phyloP scores from a whole-genome alignment of 73 alveolate genomes.

The Paramecium pentaurelia region DNA sequence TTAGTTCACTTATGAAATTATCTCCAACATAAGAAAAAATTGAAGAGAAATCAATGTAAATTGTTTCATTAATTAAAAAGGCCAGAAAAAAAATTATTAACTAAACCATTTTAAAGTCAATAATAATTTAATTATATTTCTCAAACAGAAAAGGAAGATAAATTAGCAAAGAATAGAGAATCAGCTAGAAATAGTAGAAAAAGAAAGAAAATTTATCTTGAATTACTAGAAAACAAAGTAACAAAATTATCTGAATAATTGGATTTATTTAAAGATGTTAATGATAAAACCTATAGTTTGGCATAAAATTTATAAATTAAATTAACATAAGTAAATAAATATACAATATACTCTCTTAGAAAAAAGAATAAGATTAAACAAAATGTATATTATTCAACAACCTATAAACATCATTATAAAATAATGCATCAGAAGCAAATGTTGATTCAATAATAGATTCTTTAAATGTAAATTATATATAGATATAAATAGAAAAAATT shows the following conservation, averaged over 20 bases:
- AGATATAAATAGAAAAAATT: not conserved
- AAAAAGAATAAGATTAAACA: conserved; percentile 46
- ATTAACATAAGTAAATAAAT: not conserved
- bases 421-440: conserved; percentile 47
- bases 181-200: conserved; percentile 79
- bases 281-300: not conserved
- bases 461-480: not conserved
- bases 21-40: not conserved
- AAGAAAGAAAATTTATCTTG: conserved; percentile 75
- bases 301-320: not conserved
- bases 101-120: not conserved
- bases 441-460: conserved; percentile 56
- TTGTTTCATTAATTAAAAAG: not conserved
- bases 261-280: conserved; percentile 17
- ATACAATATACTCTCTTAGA: not conserved
- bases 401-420: conserved; percentile 4
- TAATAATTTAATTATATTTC: not conserved
- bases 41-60: not conserved
- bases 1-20: not conserved
- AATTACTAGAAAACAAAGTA: conserved; percentile 63
- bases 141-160: conserved; percentile 43
- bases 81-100: not conserved
- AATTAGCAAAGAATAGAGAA: conserved; percentile 74
- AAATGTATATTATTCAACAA: conserved; percentile 37
- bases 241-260: not conserved